Percentiles rank a stretch among this genome's conserved stretches.
Conservation (phyloP, 148 eudicot species). For the Silene uniflora region DNA sequence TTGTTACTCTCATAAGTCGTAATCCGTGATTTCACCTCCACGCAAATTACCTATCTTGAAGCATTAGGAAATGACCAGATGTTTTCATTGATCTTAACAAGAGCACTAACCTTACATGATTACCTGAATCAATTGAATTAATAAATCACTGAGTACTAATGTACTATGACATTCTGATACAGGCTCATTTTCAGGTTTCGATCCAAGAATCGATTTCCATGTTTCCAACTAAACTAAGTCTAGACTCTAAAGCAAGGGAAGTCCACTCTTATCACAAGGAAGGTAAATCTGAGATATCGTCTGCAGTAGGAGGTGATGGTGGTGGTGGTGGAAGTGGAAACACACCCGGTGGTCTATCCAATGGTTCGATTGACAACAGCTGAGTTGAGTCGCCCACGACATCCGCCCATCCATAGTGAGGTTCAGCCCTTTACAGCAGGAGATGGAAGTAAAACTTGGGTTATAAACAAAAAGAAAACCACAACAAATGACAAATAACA, state of each 20-base stretch:
- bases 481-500: neutral
- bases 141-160: neutral
- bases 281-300: constrained; percentile 31
- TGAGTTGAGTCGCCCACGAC: constrained; percentile 92
- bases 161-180: constrained; percentile 2
- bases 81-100: no score
- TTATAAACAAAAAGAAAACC: neutral
- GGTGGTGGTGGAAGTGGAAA: constrained; percentile 57
- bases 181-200: constrained; percentile 1
- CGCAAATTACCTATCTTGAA: no score
- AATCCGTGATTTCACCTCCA: no score
- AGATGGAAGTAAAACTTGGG: neutral
- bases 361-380: constrained; percentile 74
- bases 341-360: constrained; percentile 83
- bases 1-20: no score
- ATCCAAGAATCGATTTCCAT: constrained; percentile 11
- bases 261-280: constrained; percentile 17
- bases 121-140: neutral
- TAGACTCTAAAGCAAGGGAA: neutral
- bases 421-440: constrained; percentile 59
- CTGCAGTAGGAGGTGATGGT: constrained; percentile 33
- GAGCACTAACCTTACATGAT: no score
- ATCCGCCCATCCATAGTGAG: constrained; percentile 99
- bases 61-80: no score
- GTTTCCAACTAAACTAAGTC: constrained; percentile 12